phyloP scores from a whole-genome alignment of 257 asterid species.

The Jaltomata sinuosa region DNA sequence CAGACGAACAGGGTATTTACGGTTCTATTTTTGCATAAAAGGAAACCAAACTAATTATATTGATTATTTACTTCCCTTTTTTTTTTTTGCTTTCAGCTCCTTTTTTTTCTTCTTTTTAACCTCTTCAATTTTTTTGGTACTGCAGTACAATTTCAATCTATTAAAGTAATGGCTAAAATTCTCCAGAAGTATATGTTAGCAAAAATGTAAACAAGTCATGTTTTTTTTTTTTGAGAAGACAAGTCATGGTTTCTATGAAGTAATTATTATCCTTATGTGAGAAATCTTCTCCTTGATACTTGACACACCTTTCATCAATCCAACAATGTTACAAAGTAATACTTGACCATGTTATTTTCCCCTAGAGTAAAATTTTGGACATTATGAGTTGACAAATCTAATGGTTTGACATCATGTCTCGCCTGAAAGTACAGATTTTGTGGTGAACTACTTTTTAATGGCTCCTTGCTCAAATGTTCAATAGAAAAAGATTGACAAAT shows the following conservation, averaged over 20 bases:
- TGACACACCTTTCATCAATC: no score
- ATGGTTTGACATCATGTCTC: not conserved
- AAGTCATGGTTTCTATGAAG: not conserved
- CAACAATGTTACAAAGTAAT: no score
- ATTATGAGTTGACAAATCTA: not conserved
- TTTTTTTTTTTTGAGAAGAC: not conserved
- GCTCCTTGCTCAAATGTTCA: not conserved
- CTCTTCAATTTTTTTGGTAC: not conserved
- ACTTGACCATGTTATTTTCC: not conserved
- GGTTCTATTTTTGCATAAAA: not conserved
- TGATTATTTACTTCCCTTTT: not conserved
- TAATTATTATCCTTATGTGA: no score
- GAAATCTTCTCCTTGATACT: not conserved
- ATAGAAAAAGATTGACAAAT: not conserved
- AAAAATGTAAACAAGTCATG: not conserved
- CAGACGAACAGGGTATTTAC: not conserved
- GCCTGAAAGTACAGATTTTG: not conserved
- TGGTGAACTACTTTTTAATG: not conserved
- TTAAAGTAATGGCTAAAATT: not conserved
- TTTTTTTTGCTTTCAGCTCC: no score
- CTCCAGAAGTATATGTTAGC: not conserved
- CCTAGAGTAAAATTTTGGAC: not conserved
- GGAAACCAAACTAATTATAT: not conserved
- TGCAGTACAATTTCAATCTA: not conserved
- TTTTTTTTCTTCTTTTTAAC: no score